phyloP scores from a whole-genome alignment of 768 basidiomycete species.

The Lyophyllum shimeji region DNA sequence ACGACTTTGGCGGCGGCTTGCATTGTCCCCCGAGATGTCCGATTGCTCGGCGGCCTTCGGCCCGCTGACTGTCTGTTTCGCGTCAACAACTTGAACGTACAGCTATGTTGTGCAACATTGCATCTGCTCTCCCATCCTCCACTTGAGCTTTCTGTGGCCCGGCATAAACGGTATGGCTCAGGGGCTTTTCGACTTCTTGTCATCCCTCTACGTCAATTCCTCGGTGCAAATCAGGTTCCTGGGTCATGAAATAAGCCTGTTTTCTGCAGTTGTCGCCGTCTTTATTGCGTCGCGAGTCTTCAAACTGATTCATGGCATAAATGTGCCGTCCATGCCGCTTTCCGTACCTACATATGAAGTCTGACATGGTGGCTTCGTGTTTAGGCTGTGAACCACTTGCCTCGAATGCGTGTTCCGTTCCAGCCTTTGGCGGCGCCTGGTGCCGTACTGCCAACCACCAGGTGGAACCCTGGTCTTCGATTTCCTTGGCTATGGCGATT shows the following conservation, averaged over 20 bases:
- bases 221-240: not conserved
- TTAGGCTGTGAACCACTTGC: conserved; percentile 33
- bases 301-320: conserved; percentile 2
- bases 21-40: not conserved
- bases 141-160: not conserved
- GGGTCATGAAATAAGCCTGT: not conserved
- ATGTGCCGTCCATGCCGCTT: too few relatives aligned
- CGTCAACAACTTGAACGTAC: not conserved
- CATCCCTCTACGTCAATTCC: not conserved
- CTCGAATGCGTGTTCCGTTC: conserved; percentile 39
- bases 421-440: conserved; percentile 35
- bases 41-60: too few relatives aligned
- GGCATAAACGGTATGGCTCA: not conserved
- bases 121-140: not conserved
- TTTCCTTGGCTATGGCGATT: conserved; percentile 34
- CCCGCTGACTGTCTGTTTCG: not conserved
- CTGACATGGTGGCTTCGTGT: too few relatives aligned
- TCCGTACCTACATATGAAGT: too few relatives aligned
- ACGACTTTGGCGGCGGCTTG: not conserved
- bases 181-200: not conserved
- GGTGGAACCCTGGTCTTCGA: conserved; percentile 39
- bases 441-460: conserved; percentile 31
- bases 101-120: not conserved
- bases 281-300: not conserved
- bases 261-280: not conserved